Evolutionary conservation across 352 stramenopile genomes (phyloP), one percentile per base, ranked within the genome.

Genomic region (Phytophthora podocarpi): DNA sequence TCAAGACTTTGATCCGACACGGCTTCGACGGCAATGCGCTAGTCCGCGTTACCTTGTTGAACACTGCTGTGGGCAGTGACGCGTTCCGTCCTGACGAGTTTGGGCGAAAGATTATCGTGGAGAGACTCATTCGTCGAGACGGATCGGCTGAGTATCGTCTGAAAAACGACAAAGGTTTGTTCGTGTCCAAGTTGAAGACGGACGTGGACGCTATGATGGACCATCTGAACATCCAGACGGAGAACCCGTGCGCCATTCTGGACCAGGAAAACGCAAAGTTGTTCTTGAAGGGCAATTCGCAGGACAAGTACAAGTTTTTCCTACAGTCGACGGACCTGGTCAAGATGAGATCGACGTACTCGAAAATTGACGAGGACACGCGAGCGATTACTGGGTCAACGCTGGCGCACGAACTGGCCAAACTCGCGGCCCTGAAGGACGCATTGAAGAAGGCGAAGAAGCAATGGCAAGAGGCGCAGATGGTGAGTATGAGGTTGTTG

Each of bases 201-300:
- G 94, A 99, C 60, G 64, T 99, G 34, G 83, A 97, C 50, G 85
- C 84, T 10, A 95, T 99, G 81, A 62, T 99, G 15, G 96, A 99
- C 62, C 83, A 97, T 28, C 58, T 99, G 13, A 96, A 97, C 56
- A 96, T 97, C 35, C 87, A 98, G 71, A 97, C 98, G 15, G 96
- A 99, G 57, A 99, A 99, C 80, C 97, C 97, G 30, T 98, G 97
- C 24, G 92, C 93, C 4, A 95, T 99, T 31, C 64, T 99, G 34
- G 96, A 99, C 70, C 97, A 99, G 68, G 97, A 99, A 74, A 98
- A 98, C 55, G 94, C 96, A 13, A 99, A 99, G 72, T 86, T 98
- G 51, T 99, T 99, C 67, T 68, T 99, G 20, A 97, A 96, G 21
- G 96, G 96, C 26, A 98, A 95, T 43, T 64, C 86, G 4, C 73